Base-by-base conservation (phyloP, 2,329 filamentous ascomycete genomes). In the Talaromyces atroroseus region DNA sequence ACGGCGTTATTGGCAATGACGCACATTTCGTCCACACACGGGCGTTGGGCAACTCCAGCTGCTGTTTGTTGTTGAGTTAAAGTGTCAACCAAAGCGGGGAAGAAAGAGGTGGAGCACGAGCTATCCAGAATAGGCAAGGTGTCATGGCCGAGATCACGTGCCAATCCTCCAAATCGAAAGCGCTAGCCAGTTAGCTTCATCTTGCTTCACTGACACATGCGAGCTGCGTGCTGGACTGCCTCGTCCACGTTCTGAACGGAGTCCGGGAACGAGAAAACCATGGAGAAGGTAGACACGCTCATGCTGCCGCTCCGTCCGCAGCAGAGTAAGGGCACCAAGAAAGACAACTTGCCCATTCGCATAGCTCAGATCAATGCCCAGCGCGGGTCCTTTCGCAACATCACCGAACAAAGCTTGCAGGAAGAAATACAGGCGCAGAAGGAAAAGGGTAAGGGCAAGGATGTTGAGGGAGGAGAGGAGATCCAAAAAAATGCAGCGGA, bases 291-390 rank as follows among this genome's bases (percentile, higher is more conserved):
- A 38, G 46, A 20, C n/a, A 69, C 71, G 3, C 74, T 80, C 49
- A 74, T 76, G 7, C 80, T 90, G 52, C 82, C 85, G 10, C 74
- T 92, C 58, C 82, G 83, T 57, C 82, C 87, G 44, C 83, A 66
- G 5, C 53, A 61, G 7, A 64, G 69, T 56, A 61, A 65, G 62
- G 56, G 78, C 74, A 65, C 80, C 77, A 74, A 82, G 76, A 66
- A 78, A 76, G 66, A 82, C 67, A 81, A 79, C 48, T 78, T 96
- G n/a, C 78, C 82, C 56, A 82, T 87, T 48, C 87, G 92, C 63
- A 90, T 96, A 63, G 77, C 81, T 57, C 90, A 92, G 62, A 87
- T 96, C 66, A 88, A 91, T 63, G 73, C 77, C 45, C 86, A 95
- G 65, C 86, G 88, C 59, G 90, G 89, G 14, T 89, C 90, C 23